Evolutionary conservation across 495 filamentous ascomycete species (phyloP).

Genomic region (Penicillium longicatenatum): DNA sequence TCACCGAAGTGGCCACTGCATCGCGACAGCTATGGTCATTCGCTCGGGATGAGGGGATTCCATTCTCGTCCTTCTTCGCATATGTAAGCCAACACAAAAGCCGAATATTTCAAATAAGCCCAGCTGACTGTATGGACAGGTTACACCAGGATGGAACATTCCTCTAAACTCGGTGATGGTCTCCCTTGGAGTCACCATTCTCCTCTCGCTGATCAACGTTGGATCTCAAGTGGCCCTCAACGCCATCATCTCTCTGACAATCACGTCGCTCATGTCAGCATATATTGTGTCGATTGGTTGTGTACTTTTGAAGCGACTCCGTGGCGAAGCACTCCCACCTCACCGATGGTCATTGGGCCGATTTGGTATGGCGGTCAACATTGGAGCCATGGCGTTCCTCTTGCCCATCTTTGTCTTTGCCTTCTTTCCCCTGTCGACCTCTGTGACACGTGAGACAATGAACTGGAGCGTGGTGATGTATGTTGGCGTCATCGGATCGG

Average conservation of each 20-base stretch:
- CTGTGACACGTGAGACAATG: conserved; percentile 45
- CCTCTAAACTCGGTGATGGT: conserved; percentile 55
- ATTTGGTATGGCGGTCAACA: conserved; percentile 51
- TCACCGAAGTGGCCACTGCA: conserved; percentile 46
- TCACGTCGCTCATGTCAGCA: conserved; percentile 44
- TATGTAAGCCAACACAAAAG: conserved; percentile 36
- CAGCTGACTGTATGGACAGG: conserved; percentile 29
- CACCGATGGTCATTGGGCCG: conserved; percentile 53
- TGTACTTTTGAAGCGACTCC: conserved; percentile 47
- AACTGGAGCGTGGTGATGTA: conserved; percentile 55
- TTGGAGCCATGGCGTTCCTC: conserved; percentile 41
- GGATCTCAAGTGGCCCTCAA: conserved; percentile 50
- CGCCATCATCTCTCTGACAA: conserved; percentile 49
- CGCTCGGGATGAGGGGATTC: conserved; percentile 49
- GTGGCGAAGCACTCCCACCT: conserved; percentile 41
- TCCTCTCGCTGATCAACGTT: conserved; percentile 57
- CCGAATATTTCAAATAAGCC: not conserved
- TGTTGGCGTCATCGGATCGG: conserved; percentile 45
- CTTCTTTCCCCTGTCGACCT: conserved; percentile 51
- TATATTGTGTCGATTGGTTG: conserved; percentile 54
- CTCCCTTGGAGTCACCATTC: conserved; percentile 44
- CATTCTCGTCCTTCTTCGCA: conserved; percentile 50
- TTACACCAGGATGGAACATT: conserved; percentile 51
- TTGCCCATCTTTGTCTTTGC: conserved; percentile 53
- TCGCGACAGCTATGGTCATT: conserved; percentile 49